Base-by-base conservation (phyloP, 169 alveolate genomes). In the Plasmodium chabaudi region DNA sequence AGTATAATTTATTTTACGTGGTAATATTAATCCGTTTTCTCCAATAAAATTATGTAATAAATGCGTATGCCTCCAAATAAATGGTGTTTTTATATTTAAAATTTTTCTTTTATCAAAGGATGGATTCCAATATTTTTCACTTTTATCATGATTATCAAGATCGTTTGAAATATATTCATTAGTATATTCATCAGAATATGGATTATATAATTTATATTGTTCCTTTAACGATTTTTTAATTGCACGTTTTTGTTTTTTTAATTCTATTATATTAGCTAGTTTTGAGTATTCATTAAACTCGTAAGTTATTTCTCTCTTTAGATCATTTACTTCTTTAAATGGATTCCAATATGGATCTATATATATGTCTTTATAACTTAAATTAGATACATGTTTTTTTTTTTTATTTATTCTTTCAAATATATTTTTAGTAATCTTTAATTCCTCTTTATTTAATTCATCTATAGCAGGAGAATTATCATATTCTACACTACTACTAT, bases 321-420 rank as follows among this genome's bases (percentile, higher is more conserved):
- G 59, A 23, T 94, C 93, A 53, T 92, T 93, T 1, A 94, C 84
- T 10, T 91, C 88, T 82, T 88, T 79, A 71, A 94, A 94, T 1
- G 97, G 97, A 25, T 95, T 96, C 97, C 97, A 95, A 65, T 94
- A 93, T 0, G 96, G 95, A 69, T 93, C 96, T 21, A 94, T 94
- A 49, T 79, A 92, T 21, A 88, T 87, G 53, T 93, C 93, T 77
- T 88, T 88, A 56, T 88, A 75, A 75, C 68, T 75, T 56, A 75
- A 75, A 49, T 51, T 15, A 25, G 72, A 57, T 17, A 70, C 61
- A 56, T 64, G 61, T 56, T 65, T 77, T 61, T 59, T 74, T 92
- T 84, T 88, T 42, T 90, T 89, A 39, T 77, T 64, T 17, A 82
- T 87, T 77, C 96, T 88, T 27, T 75, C 92, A 68, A 93, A 93